Percentiles rank a stretch among this genome's conserved stretches.
phyloP scores from a whole-genome alignment of 441 rosid genomes.

The Macaranga tanarius region DNA sequence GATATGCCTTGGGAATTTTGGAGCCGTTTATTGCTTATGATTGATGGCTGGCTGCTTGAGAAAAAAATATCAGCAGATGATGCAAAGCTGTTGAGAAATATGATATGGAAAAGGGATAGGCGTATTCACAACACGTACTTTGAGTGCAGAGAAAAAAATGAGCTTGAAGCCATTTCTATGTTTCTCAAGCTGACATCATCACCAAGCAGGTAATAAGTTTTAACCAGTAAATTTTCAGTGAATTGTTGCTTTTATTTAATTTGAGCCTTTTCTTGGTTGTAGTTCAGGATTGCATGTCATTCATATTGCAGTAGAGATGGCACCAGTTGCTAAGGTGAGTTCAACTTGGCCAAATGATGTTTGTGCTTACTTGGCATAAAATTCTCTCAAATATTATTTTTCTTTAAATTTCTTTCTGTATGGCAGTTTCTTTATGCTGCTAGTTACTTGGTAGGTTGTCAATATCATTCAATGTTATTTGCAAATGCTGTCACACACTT shows the following conservation, averaged over 20 bases:
- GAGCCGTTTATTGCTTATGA: slow-evolving; percentile 75
- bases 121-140: slow-evolving; percentile 58
- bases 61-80: slow-evolving; percentile 62
- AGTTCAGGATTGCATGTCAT: slow-evolving; percentile 86
- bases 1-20: slow-evolving; percentile 91
- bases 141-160: slow-evolving; percentile 66
- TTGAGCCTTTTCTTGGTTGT: slow-evolving; percentile 44
- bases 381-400: neutral
- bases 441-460: neutral
- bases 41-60: slow-evolving; percentile 98
- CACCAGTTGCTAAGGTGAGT: slow-evolving; percentile 97
- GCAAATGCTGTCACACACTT: no score
- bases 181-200: slow-evolving; percentile 66
- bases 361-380: slow-evolving; percentile 10
- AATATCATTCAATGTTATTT: neutral
- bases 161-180: slow-evolving; percentile 56
- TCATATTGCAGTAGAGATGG: slow-evolving; percentile 98
- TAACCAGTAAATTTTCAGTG: slow-evolving; percentile 1
- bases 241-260: slow-evolving; percentile 28
- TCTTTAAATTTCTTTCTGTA: slow-evolving; percentile 9
- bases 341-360: slow-evolving; percentile 21
- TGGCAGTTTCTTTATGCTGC: neutral
- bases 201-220: slow-evolving; percentile 50
- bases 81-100: slow-evolving; percentile 71
- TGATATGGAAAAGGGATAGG: slow-evolving; percentile 81